Base-by-base conservation (phyloP, 116 monocot genomes). In the Phalaenopsis hybrid region DNA sequence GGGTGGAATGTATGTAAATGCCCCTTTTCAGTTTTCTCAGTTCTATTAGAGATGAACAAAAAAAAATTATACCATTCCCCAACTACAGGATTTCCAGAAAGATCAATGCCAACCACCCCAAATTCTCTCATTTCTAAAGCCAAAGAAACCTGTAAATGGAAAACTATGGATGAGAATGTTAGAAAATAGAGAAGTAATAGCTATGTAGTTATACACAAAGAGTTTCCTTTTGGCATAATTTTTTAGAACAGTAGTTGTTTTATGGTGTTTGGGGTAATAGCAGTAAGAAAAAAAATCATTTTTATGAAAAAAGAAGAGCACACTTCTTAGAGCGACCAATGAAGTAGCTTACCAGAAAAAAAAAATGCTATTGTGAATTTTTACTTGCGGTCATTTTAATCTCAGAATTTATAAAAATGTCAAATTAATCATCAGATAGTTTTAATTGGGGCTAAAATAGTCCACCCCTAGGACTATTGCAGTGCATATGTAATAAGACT, bases 21-120 rank as follows among this genome's bases (percentile, higher is more conserved):
- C 37, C 37, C 37, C 3, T 37, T 1, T 37, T 37, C 3, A 37
- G 37, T 37, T 37, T 72, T 33, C 15, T 72, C 15, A 41, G 72
- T 37, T 72, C 15, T 33, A 16, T 1, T 13, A 37, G 72, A 31
- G 17, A 50, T 8, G 28, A 52, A 12, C 28, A 77, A 7, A 50
- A 11, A 37, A 52, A 75, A 77, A 51, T 21, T 76, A 63, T 91
- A 93, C 99, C 99, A 99, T 79, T 99, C 86, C 23, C 99, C 99
- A 81, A 99, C 88, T 82, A 85, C 51, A 78, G 99, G 99, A 82
- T 99, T 92, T 11, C 99, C 99, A 81, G 99, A 99, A 76, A 99
- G 95, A 37, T 95, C 99, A 74, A 99, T 88, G 17, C 99, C 99
- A 82, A 93, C 89, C 33, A 99, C 95, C 58, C 95, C 99, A 8